A percentile compares a stretch with the other conserved stretches of the same genome.
These are phyloP conservation scores for Leccinum broughii DNA, from an alignment of 768 basidiomycete species.

Conservation along the genomic window DNA sequence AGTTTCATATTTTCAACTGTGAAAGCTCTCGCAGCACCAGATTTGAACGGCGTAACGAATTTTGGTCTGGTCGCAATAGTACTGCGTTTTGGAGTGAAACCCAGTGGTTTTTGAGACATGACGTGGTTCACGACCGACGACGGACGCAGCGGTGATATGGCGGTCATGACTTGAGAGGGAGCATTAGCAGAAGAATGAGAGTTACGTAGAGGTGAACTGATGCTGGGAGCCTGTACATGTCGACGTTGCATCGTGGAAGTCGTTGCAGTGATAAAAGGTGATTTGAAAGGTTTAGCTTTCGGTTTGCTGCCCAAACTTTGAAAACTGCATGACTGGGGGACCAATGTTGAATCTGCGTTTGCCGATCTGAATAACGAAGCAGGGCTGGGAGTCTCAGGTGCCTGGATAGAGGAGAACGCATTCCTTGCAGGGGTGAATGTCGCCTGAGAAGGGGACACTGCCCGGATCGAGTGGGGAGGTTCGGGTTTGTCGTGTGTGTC, in stretches of 20 bases:
- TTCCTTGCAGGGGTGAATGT: conserved; percentile 42
- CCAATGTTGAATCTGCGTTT: conserved; percentile 16
- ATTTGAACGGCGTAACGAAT: conserved; percentile 68
- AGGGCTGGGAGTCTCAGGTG: conserved; percentile 44
- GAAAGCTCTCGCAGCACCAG: conserved; percentile 32
- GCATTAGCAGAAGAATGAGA: conserved; percentile 3
- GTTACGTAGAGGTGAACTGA: conserved; percentile 19
- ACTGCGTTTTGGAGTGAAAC: conserved; percentile 27
- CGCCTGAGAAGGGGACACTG: conserved; percentile 24
- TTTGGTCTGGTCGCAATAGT: conserved; percentile 36
- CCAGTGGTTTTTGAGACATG: conserved; percentile 21
- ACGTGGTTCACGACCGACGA: conserved; percentile 19
- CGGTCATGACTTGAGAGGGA: conserved; percentile 14
- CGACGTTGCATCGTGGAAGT: conserved; percentile 6
- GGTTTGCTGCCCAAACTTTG: conserved; percentile 14
- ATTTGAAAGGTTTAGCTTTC: conserved; percentile 44
- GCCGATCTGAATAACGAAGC: conserved; percentile 29
- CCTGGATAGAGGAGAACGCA: conserved; percentile 27
- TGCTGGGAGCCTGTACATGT: conserved; percentile 33
- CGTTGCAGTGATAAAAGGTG: conserved; percentile 39
- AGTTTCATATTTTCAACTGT: conserved; percentile 3
- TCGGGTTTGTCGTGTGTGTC: conserved; percentile 24
- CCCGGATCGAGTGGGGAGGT: conserved; percentile 6
- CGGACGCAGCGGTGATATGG: conserved; percentile 39
- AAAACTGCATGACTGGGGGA: conserved; percentile 12